A percentile compares a stretch with the other conserved stretches of the same genome.
Evolutionary conservation across 2,329 filamentous ascomycete genomes (phyloP).

Genomic region (Alternaria sp.): DNA sequence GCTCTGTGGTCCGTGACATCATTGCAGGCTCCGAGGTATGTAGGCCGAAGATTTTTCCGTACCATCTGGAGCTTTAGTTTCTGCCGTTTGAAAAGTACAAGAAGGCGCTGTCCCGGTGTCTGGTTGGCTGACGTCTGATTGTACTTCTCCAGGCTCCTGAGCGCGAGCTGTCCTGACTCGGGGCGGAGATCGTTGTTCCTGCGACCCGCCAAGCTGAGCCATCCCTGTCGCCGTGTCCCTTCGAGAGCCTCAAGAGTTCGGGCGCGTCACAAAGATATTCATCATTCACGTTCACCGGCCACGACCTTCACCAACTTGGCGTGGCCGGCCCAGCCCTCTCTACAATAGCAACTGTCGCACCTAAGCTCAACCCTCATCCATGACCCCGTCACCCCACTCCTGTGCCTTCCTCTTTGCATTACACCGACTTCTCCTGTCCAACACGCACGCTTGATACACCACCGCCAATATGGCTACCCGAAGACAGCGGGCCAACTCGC

Average conservation of each 20-base stretch:
- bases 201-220: slow-evolving; percentile 21
- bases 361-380: slow-evolving; percentile 25
- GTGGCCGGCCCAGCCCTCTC: slow-evolving; percentile 29
- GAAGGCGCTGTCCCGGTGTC: slow-evolving; percentile 1
- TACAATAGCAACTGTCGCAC: slow-evolving; percentile 11
- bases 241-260: slow-evolving; percentile 31
- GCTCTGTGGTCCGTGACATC: slow-evolving; percentile 37
- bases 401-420: slow-evolving; percentile 30
- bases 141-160: slow-evolving; percentile 5
- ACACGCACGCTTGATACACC: slow-evolving; percentile 28
- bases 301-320: slow-evolving; percentile 33
- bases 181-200: slow-evolving; percentile 27
- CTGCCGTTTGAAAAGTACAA: neutral
- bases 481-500: slow-evolving; percentile 36
- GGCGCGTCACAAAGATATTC: slow-evolving; percentile 37
- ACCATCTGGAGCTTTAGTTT: slow-evolving; percentile 1
- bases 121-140: slow-evolving; percentile 10
- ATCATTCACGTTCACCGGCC: slow-evolving; percentile 30
- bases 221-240: slow-evolving; percentile 22
- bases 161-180: slow-evolving; percentile 14
- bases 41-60: slow-evolving; percentile 21
- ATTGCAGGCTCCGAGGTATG: slow-evolving; percentile 35
- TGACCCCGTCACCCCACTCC: slow-evolving; percentile 35
- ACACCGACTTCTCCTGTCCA: slow-evolving; percentile 43
- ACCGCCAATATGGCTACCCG: slow-evolving; percentile 40